Conservation (phyloP, 2,329 filamentous ascomycete genomes). For the Cryphonectria naterciae region DNA sequence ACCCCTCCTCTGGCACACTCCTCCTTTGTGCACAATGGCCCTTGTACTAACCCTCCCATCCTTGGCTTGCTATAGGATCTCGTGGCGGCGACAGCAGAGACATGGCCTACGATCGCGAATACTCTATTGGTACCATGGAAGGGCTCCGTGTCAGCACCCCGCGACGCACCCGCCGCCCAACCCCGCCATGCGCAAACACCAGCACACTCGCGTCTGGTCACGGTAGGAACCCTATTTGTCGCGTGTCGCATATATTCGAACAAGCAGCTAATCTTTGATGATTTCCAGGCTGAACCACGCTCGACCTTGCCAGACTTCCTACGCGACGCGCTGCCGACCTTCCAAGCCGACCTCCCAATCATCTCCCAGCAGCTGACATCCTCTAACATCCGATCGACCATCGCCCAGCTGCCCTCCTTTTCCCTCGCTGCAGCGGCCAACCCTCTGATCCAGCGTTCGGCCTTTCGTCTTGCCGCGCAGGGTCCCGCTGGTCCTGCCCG, state of each 20-base stretch:
- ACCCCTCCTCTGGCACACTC: not conserved
- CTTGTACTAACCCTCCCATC: not conserved
- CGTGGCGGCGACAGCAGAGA: constrained; percentile 44
- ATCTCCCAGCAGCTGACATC: constrained; percentile 32
- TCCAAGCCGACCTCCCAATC: constrained; percentile 20
- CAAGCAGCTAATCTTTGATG: constrained; percentile 11
- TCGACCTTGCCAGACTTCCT: constrained; percentile 22
- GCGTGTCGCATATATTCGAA: not conserved
- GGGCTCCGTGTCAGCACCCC: constrained; percentile 1
- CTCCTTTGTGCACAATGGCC: not conserved
- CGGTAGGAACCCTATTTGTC: not conserved
- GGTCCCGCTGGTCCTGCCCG: not conserved
- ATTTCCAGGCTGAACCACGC: constrained; percentile 15
- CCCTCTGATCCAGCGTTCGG: constrained; percentile 31
- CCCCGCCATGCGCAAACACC: not conserved
- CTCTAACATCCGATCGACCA: constrained; percentile 40
- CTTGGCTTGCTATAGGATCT: constrained; percentile 43
- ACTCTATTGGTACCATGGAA: constrained; percentile 43
- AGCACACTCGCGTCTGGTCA: not conserved
- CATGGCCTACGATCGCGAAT: constrained; percentile 48
- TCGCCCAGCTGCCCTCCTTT: constrained; percentile 38
- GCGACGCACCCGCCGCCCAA: not conserved
- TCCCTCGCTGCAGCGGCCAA: constrained; percentile 37
- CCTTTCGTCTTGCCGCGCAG: constrained; percentile 15
- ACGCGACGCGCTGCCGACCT: constrained; percentile 7